phyloP scores from a whole-genome alignment of 306 rosid genomes.

The Castanea mollissima region DNA sequence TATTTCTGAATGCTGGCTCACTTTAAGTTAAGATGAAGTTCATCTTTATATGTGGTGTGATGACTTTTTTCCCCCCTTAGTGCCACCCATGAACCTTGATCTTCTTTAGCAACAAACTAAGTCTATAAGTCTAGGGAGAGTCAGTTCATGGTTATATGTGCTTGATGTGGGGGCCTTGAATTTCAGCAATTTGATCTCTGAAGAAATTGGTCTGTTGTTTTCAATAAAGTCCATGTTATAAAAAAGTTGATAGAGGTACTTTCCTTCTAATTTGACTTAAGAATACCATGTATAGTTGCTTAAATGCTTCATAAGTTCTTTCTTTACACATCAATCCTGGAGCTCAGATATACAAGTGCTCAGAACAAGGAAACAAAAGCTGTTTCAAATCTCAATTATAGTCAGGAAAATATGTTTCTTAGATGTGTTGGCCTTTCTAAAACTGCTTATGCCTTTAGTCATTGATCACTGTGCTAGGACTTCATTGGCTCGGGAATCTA shows the following conservation, averaged over 20 bases:
- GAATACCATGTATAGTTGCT: background rate
- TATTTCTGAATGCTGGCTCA: too few relatives aligned
- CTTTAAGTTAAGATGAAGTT: too few relatives aligned
- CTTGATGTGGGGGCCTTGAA: background rate
- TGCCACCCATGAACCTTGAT: background rate
- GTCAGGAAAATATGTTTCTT: background rate
- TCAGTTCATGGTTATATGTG: background rate
- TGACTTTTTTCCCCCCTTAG: background rate
- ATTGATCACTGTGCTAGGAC: background rate
- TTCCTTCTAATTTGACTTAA: background rate
- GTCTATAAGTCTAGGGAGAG: background rate
- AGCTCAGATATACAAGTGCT: background rate
- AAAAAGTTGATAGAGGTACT: background rate
- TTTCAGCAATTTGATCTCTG: background rate
- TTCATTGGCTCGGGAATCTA: background rate
- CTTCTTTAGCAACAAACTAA: background rate
- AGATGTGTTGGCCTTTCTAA: background rate
- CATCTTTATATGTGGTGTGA: too few relatives aligned
- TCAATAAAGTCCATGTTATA: background rate
- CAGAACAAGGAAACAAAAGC: background rate
- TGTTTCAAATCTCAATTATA: background rate
- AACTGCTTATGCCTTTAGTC: background rate
- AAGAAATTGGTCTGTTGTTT: background rate
- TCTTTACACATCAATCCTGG: background rate
- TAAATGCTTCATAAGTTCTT: background rate